phyloP scores from a whole-genome alignment of 2,329 filamentous ascomycete genomes.

The Bipolaris cookei region DNA sequence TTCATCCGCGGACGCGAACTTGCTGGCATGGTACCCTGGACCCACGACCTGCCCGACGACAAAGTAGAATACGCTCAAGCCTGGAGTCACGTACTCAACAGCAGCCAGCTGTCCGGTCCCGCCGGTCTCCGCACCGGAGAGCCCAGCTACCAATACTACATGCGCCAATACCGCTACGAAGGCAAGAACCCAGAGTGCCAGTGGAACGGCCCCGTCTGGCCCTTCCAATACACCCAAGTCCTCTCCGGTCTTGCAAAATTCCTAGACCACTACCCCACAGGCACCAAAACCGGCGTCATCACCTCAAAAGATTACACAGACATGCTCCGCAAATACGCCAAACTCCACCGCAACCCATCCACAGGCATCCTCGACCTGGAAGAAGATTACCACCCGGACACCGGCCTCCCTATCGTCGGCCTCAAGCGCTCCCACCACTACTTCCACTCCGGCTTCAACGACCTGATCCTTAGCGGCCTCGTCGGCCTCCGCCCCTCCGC shows the following conservation, averaged over 20 bases:
- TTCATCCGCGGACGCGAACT: conserved; percentile 54
- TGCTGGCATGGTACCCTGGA: conserved; percentile 54
- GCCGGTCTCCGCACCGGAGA: conserved; percentile 53
- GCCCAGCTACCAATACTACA: conserved; percentile 55
- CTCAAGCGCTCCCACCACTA: conserved; percentile 54
- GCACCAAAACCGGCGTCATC: conserved; percentile 29
- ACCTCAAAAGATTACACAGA: conserved; percentile 46
- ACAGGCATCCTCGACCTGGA: conserved; percentile 48
- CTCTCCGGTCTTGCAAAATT: conserved; percentile 53
- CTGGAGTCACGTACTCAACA: conserved; percentile 49
- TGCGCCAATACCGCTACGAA: conserved; percentile 53
- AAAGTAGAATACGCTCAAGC: conserved; percentile 46
- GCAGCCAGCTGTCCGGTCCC: conserved; percentile 42
- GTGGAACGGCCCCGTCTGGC: conserved; percentile 56
- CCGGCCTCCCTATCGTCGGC: conserved; percentile 52
- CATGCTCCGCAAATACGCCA: conserved; percentile 50
- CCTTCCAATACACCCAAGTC: conserved; percentile 53
- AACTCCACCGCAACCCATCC: conserved; percentile 49
- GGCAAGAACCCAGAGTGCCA: conserved; percentile 50
- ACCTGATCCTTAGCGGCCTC: conserved; percentile 52
- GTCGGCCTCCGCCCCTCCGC: conserved; percentile 52
- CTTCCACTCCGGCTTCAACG: conserved; percentile 55
- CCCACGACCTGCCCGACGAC: conserved; percentile 52
- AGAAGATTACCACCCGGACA: conserved; percentile 55
- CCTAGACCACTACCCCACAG: conserved; percentile 50